Conservation (phyloP, 176 grass and related monocot genomes). For the Bothriochloa decipiens region DNA sequence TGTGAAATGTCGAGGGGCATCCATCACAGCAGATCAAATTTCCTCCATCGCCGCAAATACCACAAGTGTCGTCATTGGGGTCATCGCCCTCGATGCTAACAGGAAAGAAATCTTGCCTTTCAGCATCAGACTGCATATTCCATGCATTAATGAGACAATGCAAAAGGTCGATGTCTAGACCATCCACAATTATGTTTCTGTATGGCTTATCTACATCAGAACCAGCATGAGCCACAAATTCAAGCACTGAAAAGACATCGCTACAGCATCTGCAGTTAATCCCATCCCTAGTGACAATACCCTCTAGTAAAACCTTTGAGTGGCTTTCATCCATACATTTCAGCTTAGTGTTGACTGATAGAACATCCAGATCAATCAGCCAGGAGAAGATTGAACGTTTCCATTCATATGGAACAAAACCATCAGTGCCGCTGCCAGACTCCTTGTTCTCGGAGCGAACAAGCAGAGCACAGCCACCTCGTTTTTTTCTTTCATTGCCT, state of each 20-base stretch:
- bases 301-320: conserved; percentile 67
- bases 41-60: conserved; percentile 95
- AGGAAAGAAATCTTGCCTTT: conserved; percentile 71
- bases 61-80: conserved; percentile 94
- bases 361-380: conserved; percentile 88
- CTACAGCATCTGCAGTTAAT: conserved; percentile 84
- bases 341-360: conserved; percentile 62
- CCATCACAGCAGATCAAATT: conserved; percentile 93
- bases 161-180: conserved; percentile 58
- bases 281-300: conserved; percentile 70
- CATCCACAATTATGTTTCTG: conserved; percentile 68
- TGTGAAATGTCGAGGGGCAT: conserved; percentile 96
- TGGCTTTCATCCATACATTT: conserved; percentile 75
- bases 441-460: conserved; percentile 77
- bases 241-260: conserved; percentile 59
- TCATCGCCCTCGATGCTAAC: conserved; percentile 68
- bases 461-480: conserved; percentile 69
- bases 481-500: conserved; percentile 60
- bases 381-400: conserved; percentile 88
- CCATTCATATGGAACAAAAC: conserved; percentile 82
- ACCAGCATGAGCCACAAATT: conserved; percentile 79
- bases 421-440: conserved; percentile 49
- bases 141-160: conserved; percentile 73
- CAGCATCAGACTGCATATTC: conserved; percentile 78
- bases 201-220: conserved; percentile 55